phyloP scores from a whole-genome alignment of 768 basidiomycete genomes.

The Dacryopinax spathularia region DNA sequence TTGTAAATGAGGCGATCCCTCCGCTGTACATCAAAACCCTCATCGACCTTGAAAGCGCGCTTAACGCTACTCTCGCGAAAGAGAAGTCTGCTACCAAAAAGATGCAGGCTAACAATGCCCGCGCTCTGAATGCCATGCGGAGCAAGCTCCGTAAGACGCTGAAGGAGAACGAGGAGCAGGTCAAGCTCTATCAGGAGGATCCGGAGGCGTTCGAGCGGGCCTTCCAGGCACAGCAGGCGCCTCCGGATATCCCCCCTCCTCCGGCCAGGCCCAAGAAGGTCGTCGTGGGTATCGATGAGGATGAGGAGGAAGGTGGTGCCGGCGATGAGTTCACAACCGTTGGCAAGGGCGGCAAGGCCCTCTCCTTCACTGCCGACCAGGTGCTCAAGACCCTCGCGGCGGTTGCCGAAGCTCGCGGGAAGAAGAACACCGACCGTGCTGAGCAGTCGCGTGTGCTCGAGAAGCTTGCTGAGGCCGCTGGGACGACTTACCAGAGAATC shows the following conservation, averaged over 20 bases:
- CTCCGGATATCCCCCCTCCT: slow-evolving; percentile 30
- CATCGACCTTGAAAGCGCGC: slow-evolving; percentile 55
- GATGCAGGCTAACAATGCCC: slow-evolving; percentile 87
- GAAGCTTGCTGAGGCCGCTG: slow-evolving; percentile 69
- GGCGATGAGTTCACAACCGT: slow-evolving; percentile 75
- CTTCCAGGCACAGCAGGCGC: slow-evolving; percentile 38
- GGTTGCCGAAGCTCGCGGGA: slow-evolving; percentile 86
- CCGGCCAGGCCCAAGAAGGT: slow-evolving; percentile 28
- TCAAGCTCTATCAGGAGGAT: slow-evolving; percentile 75
- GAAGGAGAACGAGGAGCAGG: slow-evolving; percentile 75
- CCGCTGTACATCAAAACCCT: slow-evolving; percentile 71
- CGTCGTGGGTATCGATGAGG: slow-evolving; percentile 25
- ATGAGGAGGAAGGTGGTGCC: slow-evolving; percentile 26
- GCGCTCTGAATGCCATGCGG: slow-evolving; percentile 92
- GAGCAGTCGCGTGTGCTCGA: slow-evolving; percentile 90
- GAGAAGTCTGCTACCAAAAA: slow-evolving; percentile 93
- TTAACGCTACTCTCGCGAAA: slow-evolving; percentile 58
- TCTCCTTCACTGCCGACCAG: slow-evolving; percentile 66
- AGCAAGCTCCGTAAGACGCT: slow-evolving; percentile 86
- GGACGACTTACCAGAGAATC: slow-evolving; percentile 81
- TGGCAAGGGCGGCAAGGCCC: slow-evolving; percentile 72
- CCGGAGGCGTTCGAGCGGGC: slow-evolving; percentile 75
- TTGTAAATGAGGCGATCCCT: slow-evolving; percentile 72
- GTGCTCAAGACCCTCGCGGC: slow-evolving; percentile 87
- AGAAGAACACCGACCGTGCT: slow-evolving; percentile 95